Evolutionary conservation across 495 filamentous ascomycete species (phyloP).

Genomic region (Penicillium soppii): DNA sequence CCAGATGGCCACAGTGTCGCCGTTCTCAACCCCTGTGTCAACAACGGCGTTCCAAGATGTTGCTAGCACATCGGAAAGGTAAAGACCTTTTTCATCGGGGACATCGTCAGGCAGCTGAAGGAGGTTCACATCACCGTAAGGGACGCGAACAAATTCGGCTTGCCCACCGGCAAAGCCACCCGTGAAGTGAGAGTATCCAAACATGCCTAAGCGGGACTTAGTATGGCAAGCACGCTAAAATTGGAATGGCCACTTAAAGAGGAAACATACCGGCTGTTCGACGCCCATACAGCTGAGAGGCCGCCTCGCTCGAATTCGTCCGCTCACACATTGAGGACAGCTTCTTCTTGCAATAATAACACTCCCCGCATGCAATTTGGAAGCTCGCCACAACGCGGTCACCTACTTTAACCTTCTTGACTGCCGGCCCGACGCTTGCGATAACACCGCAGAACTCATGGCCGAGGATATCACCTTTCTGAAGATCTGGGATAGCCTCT

Average conservation of each 20-base stretch:
- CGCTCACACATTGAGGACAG: slow-evolving; percentile 66
- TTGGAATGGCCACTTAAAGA: not conserved
- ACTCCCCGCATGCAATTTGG: slow-evolving; percentile 67
- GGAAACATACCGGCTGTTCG: slow-evolving; percentile 23
- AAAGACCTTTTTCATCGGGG: slow-evolving; percentile 43
- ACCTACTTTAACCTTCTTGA: slow-evolving; percentile 26
- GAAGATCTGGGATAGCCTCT: slow-evolving; percentile 18
- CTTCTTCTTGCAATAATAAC: slow-evolving; percentile 26
- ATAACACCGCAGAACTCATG: slow-evolving; percentile 43
- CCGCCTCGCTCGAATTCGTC: slow-evolving; percentile 63
- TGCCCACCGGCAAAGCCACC: slow-evolving; percentile 70
- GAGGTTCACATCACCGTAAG: slow-evolving; percentile 36
- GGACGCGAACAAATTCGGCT: slow-evolving; percentile 42
- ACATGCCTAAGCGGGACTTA: slow-evolving; percentile 5
- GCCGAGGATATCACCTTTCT: slow-evolving; percentile 66
- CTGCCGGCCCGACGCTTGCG: slow-evolving; percentile 29
- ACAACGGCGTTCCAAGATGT: slow-evolving; percentile 30
- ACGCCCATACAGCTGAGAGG: slow-evolving; percentile 57
- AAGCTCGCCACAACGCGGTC: slow-evolving; percentile 37
- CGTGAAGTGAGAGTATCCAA: slow-evolving; percentile 48
- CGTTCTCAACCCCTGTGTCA: slow-evolving; percentile 26
- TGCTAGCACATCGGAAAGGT: slow-evolving; percentile 34
- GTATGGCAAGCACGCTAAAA: not conserved
- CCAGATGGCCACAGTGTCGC: slow-evolving; percentile 40
- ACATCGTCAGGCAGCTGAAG: slow-evolving; percentile 50